Percentiles rank a stretch among this genome's conserved stretches.
phyloP scores from a whole-genome alignment of 2,329 filamentous ascomycete species.

The Setomelanomma holmii region DNA sequence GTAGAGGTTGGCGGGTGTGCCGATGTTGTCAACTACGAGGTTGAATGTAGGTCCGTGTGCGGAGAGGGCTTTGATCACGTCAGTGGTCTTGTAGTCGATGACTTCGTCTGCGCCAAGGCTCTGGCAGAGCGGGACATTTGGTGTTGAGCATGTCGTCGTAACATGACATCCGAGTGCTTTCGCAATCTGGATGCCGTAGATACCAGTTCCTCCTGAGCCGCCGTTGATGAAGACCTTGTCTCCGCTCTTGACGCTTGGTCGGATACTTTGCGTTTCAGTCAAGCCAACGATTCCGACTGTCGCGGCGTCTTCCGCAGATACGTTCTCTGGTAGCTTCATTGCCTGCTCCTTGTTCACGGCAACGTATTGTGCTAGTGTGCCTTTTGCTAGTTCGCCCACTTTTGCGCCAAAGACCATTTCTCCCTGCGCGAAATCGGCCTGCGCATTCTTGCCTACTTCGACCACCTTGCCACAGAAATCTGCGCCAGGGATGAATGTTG shows the following conservation, averaged over 20 bases:
- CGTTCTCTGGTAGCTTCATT: constrained; percentile 32
- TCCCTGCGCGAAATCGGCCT: constrained; percentile 41
- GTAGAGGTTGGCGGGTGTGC: constrained; percentile 60
- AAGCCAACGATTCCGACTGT: constrained; percentile 47
- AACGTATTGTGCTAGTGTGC: constrained; percentile 49
- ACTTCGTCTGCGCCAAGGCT: constrained; percentile 69
- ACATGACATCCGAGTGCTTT: constrained; percentile 67
- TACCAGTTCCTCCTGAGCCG: constrained; percentile 67
- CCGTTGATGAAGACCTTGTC: constrained; percentile 70
- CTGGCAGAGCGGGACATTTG: constrained; percentile 64
- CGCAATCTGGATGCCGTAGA: constrained; percentile 68
- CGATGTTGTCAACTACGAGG: constrained; percentile 66
- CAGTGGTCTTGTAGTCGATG: constrained; percentile 63
- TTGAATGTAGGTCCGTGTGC: constrained; percentile 59
- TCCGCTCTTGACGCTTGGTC: constrained; percentile 47
- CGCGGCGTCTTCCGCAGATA: constrained; percentile 45
- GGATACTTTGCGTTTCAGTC: constrained; percentile 50
- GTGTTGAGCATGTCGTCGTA: constrained; percentile 63
- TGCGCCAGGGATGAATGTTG: constrained; percentile 52
- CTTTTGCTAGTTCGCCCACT: constrained; percentile 38
- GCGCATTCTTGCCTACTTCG: constrained; percentile 34
- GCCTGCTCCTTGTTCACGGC: constrained; percentile 29
- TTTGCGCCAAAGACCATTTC: constrained; percentile 51
- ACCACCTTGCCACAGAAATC: constrained; percentile 62
- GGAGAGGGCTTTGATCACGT: constrained; percentile 58